These are phyloP conservation scores for Cerioporus squamosus DNA, from an alignment of 1,284 basidiomycete genomes.

Conservation along the genomic window DNA sequence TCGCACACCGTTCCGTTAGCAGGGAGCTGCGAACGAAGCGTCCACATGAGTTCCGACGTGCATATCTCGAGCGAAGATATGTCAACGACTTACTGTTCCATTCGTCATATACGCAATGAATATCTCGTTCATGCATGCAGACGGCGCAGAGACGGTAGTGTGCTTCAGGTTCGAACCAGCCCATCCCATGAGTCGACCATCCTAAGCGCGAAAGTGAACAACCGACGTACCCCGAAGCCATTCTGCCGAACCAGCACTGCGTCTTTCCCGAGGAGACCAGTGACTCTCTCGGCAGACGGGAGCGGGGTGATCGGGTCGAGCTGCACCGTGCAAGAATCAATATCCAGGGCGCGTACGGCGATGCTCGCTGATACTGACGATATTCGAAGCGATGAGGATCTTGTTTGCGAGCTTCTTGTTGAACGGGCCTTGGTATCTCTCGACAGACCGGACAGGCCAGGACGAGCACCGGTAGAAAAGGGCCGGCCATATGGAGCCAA, in stretches of 20 bases:
- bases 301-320: conserved; percentile 28
- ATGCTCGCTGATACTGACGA: background rate
- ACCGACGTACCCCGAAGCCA: conserved; percentile 24
- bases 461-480: conserved; percentile 10
- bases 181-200: background rate
- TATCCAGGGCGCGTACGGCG: too few relatives aligned
- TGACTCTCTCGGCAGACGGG: conserved; percentile 17
- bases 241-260: conserved; percentile 24
- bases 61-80: too few relatives aligned
- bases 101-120: conserved; percentile 1
- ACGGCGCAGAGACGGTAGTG: background rate
- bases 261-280: conserved; percentile 19
- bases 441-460: conserved; percentile 28
- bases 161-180: background rate
- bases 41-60: too few relatives aligned
- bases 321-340: background rate
- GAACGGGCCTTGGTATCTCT: conserved; percentile 30
- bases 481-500: conserved; percentile 10
- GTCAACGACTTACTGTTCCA: conserved; percentile 2
- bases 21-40: conserved; percentile 4
- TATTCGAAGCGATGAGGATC: conserved; percentile 26
- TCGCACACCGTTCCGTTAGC: conserved; percentile 6
- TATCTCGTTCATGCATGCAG: conserved; percentile 2
- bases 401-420: conserved; percentile 26
- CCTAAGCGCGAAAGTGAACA: background rate